These are phyloP conservation scores for Verticillium zaregamsianum DNA, from an alignment of 2,329 filamentous ascomycete species.

Conservation along the genomic window DNA sequence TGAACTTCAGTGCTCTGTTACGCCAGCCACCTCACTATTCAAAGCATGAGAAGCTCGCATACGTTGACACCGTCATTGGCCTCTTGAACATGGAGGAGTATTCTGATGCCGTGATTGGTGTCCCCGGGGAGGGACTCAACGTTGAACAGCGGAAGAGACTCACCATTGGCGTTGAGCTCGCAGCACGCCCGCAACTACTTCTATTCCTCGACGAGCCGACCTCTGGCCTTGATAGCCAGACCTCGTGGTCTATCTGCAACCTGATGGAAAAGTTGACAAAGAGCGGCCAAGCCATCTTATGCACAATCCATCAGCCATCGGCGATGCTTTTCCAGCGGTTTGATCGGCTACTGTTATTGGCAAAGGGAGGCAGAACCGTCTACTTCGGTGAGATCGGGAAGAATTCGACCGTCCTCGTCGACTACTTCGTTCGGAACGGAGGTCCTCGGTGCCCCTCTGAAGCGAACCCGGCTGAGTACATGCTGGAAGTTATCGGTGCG, in stretches of 20 bases:
- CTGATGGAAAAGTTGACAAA: slow-evolving; percentile 47
- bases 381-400: slow-evolving; percentile 70
- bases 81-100: slow-evolving; percentile 61
- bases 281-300: slow-evolving; percentile 59
- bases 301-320: slow-evolving; percentile 61
- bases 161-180: slow-evolving; percentile 64
- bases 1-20: slow-evolving; percentile 63
- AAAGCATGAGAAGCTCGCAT: slow-evolving; percentile 57
- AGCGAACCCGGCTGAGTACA: slow-evolving; percentile 45
- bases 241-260: slow-evolving; percentile 33
- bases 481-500: slow-evolving; percentile 38
- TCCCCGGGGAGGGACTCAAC: slow-evolving; percentile 20
- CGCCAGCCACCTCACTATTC: slow-evolving; percentile 53
- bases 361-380: slow-evolving; percentile 65
- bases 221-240: slow-evolving; percentile 32
- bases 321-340: slow-evolving; percentile 61
- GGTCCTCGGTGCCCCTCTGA: slow-evolving; percentile 60
- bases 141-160: slow-evolving; percentile 58
- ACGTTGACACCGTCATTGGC: slow-evolving; percentile 63
- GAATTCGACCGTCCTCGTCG: slow-evolving; percentile 53
- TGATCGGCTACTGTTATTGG: slow-evolving; percentile 69
- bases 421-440: slow-evolving; percentile 54
- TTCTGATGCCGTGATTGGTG: background rate
- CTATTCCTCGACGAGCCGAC: slow-evolving; percentile 69
- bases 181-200: slow-evolving; percentile 59